Evolutionary conservation across 495 filamentous ascomycete species (phyloP), one percentile per base, ranked within the genome.

Genomic region (Penicillium roqueforti): DNA sequence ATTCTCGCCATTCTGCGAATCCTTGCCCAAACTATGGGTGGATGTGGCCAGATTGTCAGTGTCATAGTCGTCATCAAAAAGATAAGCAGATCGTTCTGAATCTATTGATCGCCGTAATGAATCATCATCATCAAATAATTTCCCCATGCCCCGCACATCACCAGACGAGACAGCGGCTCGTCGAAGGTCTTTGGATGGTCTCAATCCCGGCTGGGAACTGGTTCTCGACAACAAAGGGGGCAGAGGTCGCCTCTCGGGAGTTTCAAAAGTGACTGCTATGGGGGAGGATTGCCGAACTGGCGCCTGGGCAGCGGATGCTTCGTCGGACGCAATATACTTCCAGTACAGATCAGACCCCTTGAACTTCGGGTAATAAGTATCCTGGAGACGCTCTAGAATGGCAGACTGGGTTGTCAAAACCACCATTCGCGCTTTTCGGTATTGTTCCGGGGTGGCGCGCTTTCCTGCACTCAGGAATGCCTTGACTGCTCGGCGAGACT

Each of bases 281-380:
- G 61, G 63, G 32, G 63, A 61, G 8, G 67, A 36, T 34, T 50
- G 60, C 25, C 44, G 45, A 36, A 56, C 42, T 41, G 72, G 49
- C 36, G 54, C 55, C 23, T 60, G 68, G 34, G 66, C 72, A 47
- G 87, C 81, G 20, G 82, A 50, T 8, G 34, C 81, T 61, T 97
- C 91, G 57, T 96, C 91, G 1, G 92, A 89, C 9, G 93, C 88
- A 4, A 97, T 76, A 58, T 89, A 96, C 61, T 99, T 97, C 77
- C 90, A 97, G 66, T 89, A 99, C 1, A 97, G 66, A 62, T 97
- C 91, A 0, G 91, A 96, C 45, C 85, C 86, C 60, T 89, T 93
- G 69, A 99, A 99, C 38, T 84, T 86, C 18, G 85, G 83, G 54
- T 92, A 92, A 61, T 95, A 81, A 31, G 75, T 82, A 29, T 79